These are phyloP conservation scores for Rachicladosporium sp. DNA, from an alignment of 2,329 filamentous ascomycete species.

Conservation along the genomic window DNA sequence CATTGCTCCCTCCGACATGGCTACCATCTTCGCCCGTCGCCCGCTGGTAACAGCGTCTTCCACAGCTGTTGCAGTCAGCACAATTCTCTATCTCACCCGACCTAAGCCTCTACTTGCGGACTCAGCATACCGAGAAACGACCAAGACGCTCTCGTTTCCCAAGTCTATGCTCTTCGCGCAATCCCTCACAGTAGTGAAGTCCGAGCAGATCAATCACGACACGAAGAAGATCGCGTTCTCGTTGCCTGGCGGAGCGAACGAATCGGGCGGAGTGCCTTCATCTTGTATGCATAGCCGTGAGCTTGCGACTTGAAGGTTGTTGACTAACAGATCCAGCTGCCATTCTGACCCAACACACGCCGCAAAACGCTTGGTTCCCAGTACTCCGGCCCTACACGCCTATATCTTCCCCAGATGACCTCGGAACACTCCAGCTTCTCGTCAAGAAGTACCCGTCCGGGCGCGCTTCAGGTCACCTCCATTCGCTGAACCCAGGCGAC, in stretches of 20 bases:
- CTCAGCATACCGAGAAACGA: conserved; percentile 14
- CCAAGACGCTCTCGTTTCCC: conserved; percentile 18
- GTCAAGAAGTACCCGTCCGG: conserved; percentile 58
- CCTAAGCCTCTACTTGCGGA: conserved; percentile 12
- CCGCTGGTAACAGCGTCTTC: conserved; percentile 5
- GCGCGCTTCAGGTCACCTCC: conserved; percentile 52
- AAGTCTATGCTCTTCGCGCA: conserved; percentile 22
- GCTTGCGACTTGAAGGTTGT: too few species aligned
- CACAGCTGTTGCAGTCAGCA: conserved; percentile 1
- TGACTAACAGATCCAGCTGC: conserved; percentile 29
- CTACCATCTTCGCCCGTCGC: conserved; percentile 7
- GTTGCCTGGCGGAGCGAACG: conserved; percentile 16
- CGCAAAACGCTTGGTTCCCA: conserved; percentile 45
- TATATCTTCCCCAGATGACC: conserved; percentile 43
- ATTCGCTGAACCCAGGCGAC: conserved; percentile 51
- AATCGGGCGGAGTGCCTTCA: conserved; percentile 19
- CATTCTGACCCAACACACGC: conserved; percentile 49
- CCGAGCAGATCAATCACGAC: conserved; percentile 23
- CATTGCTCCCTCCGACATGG: conserved; percentile 1
- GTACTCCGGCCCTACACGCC: conserved; percentile 56
- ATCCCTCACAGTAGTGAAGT: conserved; percentile 16
- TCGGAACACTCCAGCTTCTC: conserved; percentile 50
- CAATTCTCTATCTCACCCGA: conserved; percentile 8
- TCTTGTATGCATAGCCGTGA: conserved; percentile 12
- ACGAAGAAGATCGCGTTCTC: conserved; percentile 21